Evolutionary conservation across 208 protist genomes (phyloP), one percentile per base, ranked within the genome.

Genomic region (Trypanosoma avium): DNA sequence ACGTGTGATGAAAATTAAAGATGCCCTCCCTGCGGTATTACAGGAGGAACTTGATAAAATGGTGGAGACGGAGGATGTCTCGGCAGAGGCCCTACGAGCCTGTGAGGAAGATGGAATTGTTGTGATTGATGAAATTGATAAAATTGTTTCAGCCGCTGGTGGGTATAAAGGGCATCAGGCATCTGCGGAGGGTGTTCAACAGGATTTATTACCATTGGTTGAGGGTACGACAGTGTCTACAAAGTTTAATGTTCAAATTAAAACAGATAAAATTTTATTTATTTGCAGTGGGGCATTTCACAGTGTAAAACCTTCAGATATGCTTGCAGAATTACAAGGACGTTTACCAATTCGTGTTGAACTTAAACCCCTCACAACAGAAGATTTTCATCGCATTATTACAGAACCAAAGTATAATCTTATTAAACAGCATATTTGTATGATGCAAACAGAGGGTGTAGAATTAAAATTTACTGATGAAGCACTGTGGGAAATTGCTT

Each of bases 111-210:
- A 99, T 72, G 98, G 97, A 59, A 99, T 99, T 67, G 97, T 99
- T 0, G 98, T 99, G 35, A 98, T 99, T 59, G 98, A 99, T 72
- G 98, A 99, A 70, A 99, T 99, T 60, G 98, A 99, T 84, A 99
- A 99, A 82, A 99, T 99, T 64, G 93, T 97, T 56, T 95, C 89
- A 15, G 81, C 88, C 0, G 75, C 86, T 0, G 90, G 90, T 19
- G 85, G 84, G 32, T 93, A 92, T 76, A 92, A 95, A 62, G 88
- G 90, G 3, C 86, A 94, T 56, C 95, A 99, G 76, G 96, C 96
- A 7, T 94, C 81, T 30, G 86, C 92, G 24, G 98, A 99, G 67
- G 97, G 97, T 56, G 98, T 99, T 7, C 98, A 99, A 85, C 93
- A 98, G 74, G 98, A 99, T 74, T 75, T 99, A 22, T 86, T 99